Conservation (phyloP, 2,329 filamentous ascomycete genomes). For the Coniochaeta prunicola region DNA sequence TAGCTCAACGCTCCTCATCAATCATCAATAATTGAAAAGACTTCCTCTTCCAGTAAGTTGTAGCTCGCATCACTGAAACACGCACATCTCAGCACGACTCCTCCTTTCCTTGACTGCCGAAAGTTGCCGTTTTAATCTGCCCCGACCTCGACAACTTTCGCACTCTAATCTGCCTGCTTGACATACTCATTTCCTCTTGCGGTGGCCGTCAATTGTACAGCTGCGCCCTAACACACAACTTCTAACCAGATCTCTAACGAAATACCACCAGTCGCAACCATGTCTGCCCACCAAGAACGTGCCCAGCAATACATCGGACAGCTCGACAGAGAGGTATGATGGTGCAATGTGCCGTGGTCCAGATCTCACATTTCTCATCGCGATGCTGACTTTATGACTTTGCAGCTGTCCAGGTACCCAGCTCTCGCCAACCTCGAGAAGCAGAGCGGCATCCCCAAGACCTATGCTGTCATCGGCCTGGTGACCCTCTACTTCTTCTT, state of each 20-base stretch:
- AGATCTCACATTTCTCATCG: neutral
- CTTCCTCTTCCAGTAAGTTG: neutral
- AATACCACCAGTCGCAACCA: slow-evolving; percentile 30
- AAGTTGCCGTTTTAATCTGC: slow-evolving; percentile 4
- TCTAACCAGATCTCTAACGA: neutral
- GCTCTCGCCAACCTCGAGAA: slow-evolving; percentile 79
- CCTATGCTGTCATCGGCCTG: slow-evolving; percentile 72
- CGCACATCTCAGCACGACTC: slow-evolving; percentile 1
- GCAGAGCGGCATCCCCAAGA: slow-evolving; percentile 76
- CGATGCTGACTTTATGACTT: neutral
- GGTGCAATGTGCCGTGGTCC: slow-evolving; percentile 6
- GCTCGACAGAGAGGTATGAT: slow-evolving; percentile 75
- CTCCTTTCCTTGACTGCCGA: neutral
- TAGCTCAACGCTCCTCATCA: neutral
- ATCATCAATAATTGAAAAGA: neutral
- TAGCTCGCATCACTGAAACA: neutral
- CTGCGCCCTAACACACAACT: neutral
- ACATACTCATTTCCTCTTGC: neutral
- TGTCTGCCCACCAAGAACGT: slow-evolving; percentile 70
- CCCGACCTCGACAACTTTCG: slow-evolving; percentile 5
- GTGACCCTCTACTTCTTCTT: slow-evolving; percentile 81
- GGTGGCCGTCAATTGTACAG: neutral
- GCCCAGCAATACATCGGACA: slow-evolving; percentile 68
- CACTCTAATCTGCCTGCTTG: neutral
- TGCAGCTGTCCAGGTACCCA: slow-evolving; percentile 81